phyloP scores from a whole-genome alignment of 352 stramenopile species.

The Aphanomyces invadans region DNA sequence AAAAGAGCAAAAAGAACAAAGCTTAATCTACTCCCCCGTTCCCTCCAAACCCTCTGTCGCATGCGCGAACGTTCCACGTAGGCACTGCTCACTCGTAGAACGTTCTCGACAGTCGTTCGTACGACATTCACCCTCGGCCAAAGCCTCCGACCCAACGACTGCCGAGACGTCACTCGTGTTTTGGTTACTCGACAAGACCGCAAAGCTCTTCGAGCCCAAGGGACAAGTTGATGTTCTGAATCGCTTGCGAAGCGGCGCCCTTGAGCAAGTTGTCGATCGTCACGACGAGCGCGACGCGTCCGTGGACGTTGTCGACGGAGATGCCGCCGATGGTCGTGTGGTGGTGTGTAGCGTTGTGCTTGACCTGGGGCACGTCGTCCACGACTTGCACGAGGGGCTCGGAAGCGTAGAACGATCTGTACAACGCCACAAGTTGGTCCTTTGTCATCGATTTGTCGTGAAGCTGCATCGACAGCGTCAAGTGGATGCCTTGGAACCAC shows the following conservation, averaged over 20 bases:
- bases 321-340: conserved; percentile 81
- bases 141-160: too few species aligned
- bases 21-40: too few species aligned
- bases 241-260: conserved; percentile 86
- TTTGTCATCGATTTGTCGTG: conserved; percentile 56
- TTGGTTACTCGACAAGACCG: conserved; percentile 26
- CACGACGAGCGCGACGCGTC: conserved; percentile 76
- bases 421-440: conserved; percentile 64
- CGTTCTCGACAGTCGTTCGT: too few species aligned
- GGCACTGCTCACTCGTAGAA: too few species aligned
- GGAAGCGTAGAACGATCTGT: conserved; percentile 68
- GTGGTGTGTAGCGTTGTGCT: conserved; percentile 64
- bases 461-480: conserved; percentile 80
- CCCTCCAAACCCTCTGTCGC: too few species aligned
- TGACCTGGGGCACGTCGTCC: conserved; percentile 58
- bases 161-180: background rate
- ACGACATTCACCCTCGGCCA: too few species aligned
- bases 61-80: too few species aligned
- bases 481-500: conserved; percentile 91
- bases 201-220: conserved; percentile 77
- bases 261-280: conserved; percentile 94
- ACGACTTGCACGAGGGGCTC: conserved; percentile 83
- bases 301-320: conserved; percentile 77
- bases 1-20: conserved; percentile 25
- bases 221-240: conserved; percentile 94